Percentiles rank a stretch among this genome's conserved stretches.
Conservation (phyloP, 257 asterid species). For the Prunella vulgaris region DNA sequence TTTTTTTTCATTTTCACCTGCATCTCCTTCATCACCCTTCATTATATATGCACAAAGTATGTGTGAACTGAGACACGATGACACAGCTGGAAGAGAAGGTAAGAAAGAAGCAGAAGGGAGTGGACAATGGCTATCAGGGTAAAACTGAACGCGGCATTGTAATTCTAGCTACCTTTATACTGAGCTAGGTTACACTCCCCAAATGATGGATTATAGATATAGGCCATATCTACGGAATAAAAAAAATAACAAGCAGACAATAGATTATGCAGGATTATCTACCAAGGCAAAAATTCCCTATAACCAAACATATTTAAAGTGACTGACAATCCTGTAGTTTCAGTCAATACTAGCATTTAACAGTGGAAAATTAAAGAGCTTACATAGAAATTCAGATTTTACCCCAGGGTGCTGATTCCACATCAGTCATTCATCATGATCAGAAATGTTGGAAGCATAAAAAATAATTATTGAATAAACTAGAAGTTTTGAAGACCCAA, state of each 20-base stretch:
- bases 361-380: conserved; percentile 10
- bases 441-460: neutral
- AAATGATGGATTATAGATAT: neutral
- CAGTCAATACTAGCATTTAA: conserved; percentile 2
- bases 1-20: neutral
- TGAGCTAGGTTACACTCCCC: neutral
- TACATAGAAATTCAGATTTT: no score
- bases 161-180: neutral
- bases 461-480: neutral
- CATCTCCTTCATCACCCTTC: neutral
- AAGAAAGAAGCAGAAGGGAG: neutral
- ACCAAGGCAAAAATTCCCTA: neutral
- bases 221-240: no score
- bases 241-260: no score
- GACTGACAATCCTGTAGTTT: conserved; percentile 13
- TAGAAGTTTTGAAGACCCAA: neutral
- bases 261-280: neutral
- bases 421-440: neutral
- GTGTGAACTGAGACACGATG: neutral
- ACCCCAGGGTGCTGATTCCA: no score
- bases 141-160: neutral
- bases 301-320: conserved; percentile 10
- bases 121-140: neutral
- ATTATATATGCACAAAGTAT: neutral
- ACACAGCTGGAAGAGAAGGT: conserved; percentile 13